phyloP scores from a whole-genome alignment of 108 stramenopile genomes.

The Skeletonema costatum region DNA sequence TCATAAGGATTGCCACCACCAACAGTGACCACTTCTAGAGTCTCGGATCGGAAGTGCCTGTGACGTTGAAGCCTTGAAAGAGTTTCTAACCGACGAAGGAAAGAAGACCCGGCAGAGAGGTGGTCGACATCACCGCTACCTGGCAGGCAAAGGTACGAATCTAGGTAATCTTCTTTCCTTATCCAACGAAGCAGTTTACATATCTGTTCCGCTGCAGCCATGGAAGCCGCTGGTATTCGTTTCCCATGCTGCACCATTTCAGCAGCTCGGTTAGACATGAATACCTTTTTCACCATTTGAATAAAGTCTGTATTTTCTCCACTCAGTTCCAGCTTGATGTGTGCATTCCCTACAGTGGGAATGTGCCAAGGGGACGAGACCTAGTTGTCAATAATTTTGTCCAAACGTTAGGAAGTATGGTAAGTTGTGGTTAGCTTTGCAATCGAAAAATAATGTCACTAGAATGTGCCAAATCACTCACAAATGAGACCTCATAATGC shows the following conservation, averaged over 20 bases:
- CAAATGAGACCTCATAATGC: constrained; percentile 82
- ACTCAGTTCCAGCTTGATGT: constrained; percentile 80
- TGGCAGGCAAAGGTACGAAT: constrained; percentile 65
- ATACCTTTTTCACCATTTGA: constrained; percentile 70
- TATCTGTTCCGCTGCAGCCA: constrained; percentile 55
- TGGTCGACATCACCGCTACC: constrained; percentile 57
- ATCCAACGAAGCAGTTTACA: constrained; percentile 67
- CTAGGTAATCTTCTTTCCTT: constrained; percentile 68
- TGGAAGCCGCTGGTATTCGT: constrained; percentile 41
- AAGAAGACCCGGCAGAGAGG: constrained; percentile 50
- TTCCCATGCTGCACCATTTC: constrained; percentile 31
- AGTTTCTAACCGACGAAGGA: constrained; percentile 55
- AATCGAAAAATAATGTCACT: background rate
- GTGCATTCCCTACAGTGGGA: constrained; percentile 69
- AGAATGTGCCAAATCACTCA: background rate
- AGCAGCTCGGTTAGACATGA: constrained; percentile 41
- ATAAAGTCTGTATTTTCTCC: constrained; percentile 63
- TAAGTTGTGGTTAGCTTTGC: background rate
- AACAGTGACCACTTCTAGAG: constrained; percentile 70
- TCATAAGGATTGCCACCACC: constrained; percentile 39
- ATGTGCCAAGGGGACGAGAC: constrained; percentile 52
- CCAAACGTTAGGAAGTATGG: background rate
- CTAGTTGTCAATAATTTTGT: background rate
- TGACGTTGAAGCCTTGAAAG: constrained; percentile 55
- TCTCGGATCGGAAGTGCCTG: constrained; percentile 69